Evolutionary conservation across 352 stramenopile species (phyloP), one percentile per base, ranked within the genome.

Genomic region (Pythium aquatile): DNA sequence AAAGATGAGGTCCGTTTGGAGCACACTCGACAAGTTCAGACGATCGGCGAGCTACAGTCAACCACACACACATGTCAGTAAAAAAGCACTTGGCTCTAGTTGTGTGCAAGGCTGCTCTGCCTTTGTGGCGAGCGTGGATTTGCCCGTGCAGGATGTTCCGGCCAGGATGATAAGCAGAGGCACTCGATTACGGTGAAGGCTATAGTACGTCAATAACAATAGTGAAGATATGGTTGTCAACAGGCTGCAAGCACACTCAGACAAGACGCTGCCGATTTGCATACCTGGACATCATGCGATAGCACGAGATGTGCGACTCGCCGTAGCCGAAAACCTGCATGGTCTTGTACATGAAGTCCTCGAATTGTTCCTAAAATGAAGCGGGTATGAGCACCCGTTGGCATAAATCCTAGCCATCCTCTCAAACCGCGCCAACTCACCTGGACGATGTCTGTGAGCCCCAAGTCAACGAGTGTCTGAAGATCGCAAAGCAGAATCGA

Each of bases 301-400:
- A 93, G 72, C 87, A 83, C 30, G 83, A 81, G 52, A 96, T 91
- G 66, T 96, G 84, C 14, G 79, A 61, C 56, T 96, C 83, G 9
- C 85, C 83, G 66, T 96, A 96, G n/a, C 85, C 85, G 48, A 94
- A 96, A 10, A 93, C 85, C 46, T 91, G 75, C 83, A 96, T 92
- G 8, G 87, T 96, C 72, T 96, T 96, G 76, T 96, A 96, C 59
- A 96, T 63, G 68, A 96, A 96, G 58, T 96, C 86, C 61, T 96
- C 87, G 61, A 96, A 96, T 78, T 94, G 85, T 57, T 96, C 87
- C 82, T 90, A 56, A 7, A 42, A 14, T 16, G 11, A 3, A 17
- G 17, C 32, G 7, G 53, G 5, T 30, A 26, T 35, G 32, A 35
- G 32, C 5, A 35, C 8, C 32, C 32, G 8, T 0, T n/a, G 28